Evolutionary conservation across 805 yeast genomes (phyloP).

Genomic region (Saccharomycopsis amapae): DNA sequence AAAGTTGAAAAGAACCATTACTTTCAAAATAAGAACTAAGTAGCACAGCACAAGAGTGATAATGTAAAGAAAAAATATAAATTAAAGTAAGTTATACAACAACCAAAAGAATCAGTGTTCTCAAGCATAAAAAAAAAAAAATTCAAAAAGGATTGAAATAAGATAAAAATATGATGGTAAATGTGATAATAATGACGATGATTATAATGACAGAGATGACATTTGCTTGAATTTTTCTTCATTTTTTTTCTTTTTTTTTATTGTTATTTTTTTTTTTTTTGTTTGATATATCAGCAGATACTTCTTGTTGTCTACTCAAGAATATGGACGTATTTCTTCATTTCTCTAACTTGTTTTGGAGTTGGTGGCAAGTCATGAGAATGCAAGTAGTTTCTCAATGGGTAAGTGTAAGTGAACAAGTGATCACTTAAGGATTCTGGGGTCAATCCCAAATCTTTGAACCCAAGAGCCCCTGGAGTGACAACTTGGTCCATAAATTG

Average conservation of each 20-base stretch:
- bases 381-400: constrained; percentile 28
- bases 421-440: constrained; percentile 47
- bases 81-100: too few species aligned
- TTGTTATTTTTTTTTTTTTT: too few species aligned
- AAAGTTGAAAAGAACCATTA: too few species aligned
- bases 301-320: constrained; percentile 15
- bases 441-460: constrained; percentile 63
- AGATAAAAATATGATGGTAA: too few species aligned
- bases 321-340: constrained; percentile 23
- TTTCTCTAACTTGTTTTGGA: constrained; percentile 30
- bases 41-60: too few species aligned
- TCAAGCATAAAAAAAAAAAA: too few species aligned
- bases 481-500: constrained; percentile 54
- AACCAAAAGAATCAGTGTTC: too few species aligned
- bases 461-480: constrained; percentile 42
- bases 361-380: constrained; percentile 39
- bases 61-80: too few species aligned
- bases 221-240: not conserved
- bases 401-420: constrained; percentile 38
- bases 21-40: too few species aligned
- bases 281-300: not conserved
- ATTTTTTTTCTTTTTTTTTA: not conserved
- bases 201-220: not conserved
- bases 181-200: not conserved
- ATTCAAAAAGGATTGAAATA: too few species aligned